These are phyloP conservation scores for Theileria parva DNA, from an alignment of 169 alveolate genomes.

Conservation along the genomic window DNA sequence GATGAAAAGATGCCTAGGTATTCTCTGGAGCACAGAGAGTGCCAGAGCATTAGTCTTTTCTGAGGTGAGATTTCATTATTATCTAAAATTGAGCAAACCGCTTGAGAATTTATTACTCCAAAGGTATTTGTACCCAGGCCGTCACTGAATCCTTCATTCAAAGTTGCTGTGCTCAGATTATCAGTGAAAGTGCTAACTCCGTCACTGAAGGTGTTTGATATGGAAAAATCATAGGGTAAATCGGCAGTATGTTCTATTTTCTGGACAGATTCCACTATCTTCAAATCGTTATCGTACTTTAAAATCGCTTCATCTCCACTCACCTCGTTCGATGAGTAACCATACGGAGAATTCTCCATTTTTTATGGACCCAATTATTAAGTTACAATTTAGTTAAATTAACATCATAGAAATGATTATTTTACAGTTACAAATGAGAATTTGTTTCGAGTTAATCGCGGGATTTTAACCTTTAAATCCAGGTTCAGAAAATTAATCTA, in stretches of 20 bases:
- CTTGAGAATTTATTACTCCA: constrained; percentile 35
- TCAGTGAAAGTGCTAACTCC: neutral
- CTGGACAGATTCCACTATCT: neutral
- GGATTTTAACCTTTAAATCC: neutral
- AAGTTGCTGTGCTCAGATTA: neutral
- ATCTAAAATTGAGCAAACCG: constrained; percentile 21
- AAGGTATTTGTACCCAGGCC: constrained; percentile 31
- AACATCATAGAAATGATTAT: neutral
- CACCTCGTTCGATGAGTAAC: neutral
- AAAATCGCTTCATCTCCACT: neutral
- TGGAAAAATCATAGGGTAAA: neutral
- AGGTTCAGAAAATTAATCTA: neutral
- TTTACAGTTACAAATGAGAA: neutral
- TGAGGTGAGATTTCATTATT: constrained; percentile 22
- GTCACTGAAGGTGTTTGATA: neutral
- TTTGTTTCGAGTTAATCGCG: neutral
- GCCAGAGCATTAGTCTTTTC: constrained; percentile 58
- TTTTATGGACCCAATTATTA: neutral
- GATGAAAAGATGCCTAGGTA: constrained; percentile 34
- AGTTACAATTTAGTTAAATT: neutral
- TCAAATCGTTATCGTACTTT: neutral
- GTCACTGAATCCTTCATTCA: neutral
- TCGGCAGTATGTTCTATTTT: neutral
- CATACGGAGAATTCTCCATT: neutral
- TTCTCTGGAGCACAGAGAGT: constrained; percentile 49